Base-by-base conservation (phyloP, 1,284 basidiomycete genomes). In the Cyathus olla region DNA sequence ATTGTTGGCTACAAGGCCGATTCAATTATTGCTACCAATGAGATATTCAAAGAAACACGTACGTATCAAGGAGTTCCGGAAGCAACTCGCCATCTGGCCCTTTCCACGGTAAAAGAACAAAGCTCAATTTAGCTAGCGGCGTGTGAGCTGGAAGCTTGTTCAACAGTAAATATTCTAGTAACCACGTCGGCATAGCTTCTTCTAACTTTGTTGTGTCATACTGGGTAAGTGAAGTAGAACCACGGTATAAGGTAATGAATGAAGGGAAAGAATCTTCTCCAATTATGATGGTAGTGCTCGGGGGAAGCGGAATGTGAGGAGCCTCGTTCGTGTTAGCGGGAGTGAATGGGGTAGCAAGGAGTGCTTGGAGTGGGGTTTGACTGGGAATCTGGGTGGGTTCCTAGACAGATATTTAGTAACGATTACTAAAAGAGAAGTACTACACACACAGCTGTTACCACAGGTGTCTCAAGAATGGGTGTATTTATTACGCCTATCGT, bases 221-320 rank as follows among this genome's bases (percentile, higher is more conserved):
- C 56, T 86, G 87, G 0, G 89, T 90, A 50, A 84, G 85, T 3
- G 75, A 74, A 19, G 80, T 79, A 5, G 88, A 86, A 0, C 95
- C 92, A 26, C 95, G 85, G 72, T 97, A 97, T 2, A 95, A 80
- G 4, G 88, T 90, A 9, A 85, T 88, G 89, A 92, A 97, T 3
- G 93, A 92, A 2, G 92, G 92, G 26, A 89, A 84, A 0, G 87
- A 87, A 71, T 97, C 95, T 72, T 98, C 95, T 1, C 94, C 91
- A 55, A 99, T 93, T 63, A 94, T 82, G 35, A 99, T 76, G 0
- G 86, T 83, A 28, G 93, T 93, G 53, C 89, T 82, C 0, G 83
- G 76, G 1, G 92, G 90, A 35, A 96, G 84, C 4, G 79, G 67
- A 26, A 95, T 72, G 0, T 83, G 82, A 0, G 97, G 97, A 1